These are phyloP conservation scores for Teunomyces panamensis DNA, from an alignment of 805 yeast genomes.

Conservation along the genomic window DNA sequence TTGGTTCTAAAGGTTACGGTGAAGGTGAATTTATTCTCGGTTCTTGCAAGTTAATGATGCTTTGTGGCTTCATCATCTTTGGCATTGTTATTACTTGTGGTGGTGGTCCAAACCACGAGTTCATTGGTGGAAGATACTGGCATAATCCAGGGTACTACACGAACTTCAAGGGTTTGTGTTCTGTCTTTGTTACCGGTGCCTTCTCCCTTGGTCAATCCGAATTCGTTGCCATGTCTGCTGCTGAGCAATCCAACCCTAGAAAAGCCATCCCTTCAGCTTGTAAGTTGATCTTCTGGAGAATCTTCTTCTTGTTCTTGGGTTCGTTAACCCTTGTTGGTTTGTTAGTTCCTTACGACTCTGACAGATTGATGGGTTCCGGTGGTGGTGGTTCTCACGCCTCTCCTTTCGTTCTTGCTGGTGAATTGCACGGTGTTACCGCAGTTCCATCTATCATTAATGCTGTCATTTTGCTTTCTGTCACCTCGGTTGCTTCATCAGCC, in stretches of 20 bases:
- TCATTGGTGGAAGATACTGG: slow-evolving; percentile 43
- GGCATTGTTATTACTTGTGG: slow-evolving; percentile 40
- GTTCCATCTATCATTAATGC: slow-evolving; percentile 43
- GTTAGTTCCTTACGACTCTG: slow-evolving; percentile 24
- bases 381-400: slow-evolving; percentile 36
- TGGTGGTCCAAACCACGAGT: slow-evolving; percentile 22
- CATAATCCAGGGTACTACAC: slow-evolving; percentile 37
- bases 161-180: slow-evolving; percentile 38
- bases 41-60: slow-evolving; percentile 32
- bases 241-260: slow-evolving; percentile 39
- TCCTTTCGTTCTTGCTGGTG: slow-evolving; percentile 43
- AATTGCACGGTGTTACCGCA: slow-evolving; percentile 35
- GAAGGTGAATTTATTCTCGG: slow-evolving; percentile 43
- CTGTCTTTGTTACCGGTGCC: slow-evolving; percentile 39
- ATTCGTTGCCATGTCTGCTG: slow-evolving; percentile 37
- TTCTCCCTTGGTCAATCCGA: slow-evolving; percentile 42
- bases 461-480: slow-evolving; percentile 38
- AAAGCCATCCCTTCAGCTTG: slow-evolving; percentile 40
- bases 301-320: slow-evolving; percentile 38
- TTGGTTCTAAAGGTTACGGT: slow-evolving; percentile 48
- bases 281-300: slow-evolving; percentile 38
- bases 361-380: slow-evolving; percentile 22
- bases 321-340: slow-evolving; percentile 33
- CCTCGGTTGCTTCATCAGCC: slow-evolving; percentile 42
- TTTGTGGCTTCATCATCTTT: slow-evolving; percentile 40